Base-by-base conservation (phyloP, 2,329 filamentous ascomycete genomes). In the Sclerotinia spermophila region DNA sequence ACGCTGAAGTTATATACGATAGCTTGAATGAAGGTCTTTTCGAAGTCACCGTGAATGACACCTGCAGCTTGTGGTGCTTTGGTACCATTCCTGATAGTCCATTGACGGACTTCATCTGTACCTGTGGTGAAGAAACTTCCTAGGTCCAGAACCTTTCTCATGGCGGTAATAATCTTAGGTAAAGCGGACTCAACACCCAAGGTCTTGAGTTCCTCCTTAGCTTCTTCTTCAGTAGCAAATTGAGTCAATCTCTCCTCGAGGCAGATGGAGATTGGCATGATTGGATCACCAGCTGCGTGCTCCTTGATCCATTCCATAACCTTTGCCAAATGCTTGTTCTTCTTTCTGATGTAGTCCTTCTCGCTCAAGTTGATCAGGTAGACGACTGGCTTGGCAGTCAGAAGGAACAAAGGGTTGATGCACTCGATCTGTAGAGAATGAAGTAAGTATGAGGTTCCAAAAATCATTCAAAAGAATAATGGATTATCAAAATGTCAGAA, bases 21-120 rank as follows among this genome's bases (percentile, higher is more conserved):
- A 74, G 87, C 92, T 84, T 99, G 96, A 78, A 99, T 99, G 81
- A 99, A 99, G 0, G 96, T 99, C 90, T 99, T 99, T 83, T 99
- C 96, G 76, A 99, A 98, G 81, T 99, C 96, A 76, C 91, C 93
- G 84, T 99, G 96, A 76, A 99, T 99, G 74, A 99, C 96, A 86
- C 96, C 96, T 51, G 96, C 96, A 61, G 96, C 96, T 79, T 96
- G 92, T 27, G 96, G 96, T n/a, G 96, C 96, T 86, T 99, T 99
- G 80, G 91, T 97, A 77, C 94, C 94, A 79, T 92, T 94, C 72
- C 96, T 90, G 80, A 99, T 93, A 38, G 96, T 99, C 96, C 96
- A 99, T 84, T 99, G 96, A 78, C 96, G 89, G 75, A 99, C 96
- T 84, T 99, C 96, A 80, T 99, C 96, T 35, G 94, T 83, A 78